Evolutionary conservation across 495 filamentous ascomycete species (phyloP).

Genomic region (Trichoderma gamsii): DNA sequence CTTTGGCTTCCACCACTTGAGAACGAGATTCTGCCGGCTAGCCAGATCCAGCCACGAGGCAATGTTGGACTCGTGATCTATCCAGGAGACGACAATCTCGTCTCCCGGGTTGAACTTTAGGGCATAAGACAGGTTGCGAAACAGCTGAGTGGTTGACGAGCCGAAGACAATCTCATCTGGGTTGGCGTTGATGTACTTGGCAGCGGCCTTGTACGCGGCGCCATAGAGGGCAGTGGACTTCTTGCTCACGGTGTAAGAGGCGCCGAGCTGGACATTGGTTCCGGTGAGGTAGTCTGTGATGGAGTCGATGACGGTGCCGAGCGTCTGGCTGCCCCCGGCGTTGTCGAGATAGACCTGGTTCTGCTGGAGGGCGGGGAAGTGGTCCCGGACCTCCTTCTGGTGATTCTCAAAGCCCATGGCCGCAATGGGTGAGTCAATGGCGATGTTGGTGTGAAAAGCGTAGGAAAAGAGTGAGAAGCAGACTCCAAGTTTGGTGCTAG

Average conservation of each 20-base stretch:
- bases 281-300: conserved; percentile 58
- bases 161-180: conserved; percentile 60
- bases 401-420: conserved; percentile 10
- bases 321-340: conserved; percentile 64
- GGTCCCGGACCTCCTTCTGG: conserved; percentile 39
- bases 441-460: neutral
- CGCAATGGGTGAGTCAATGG: neutral
- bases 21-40: conserved; percentile 41
- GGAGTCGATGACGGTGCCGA: conserved; percentile 57
- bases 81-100: conserved; percentile 58
- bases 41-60: conserved; percentile 61
- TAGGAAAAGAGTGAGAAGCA: neutral
- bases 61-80: conserved; percentile 66
- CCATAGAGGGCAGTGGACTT: conserved; percentile 49
- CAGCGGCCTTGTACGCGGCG: conserved; percentile 53
- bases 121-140: conserved; percentile 61
- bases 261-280: conserved; percentile 69
- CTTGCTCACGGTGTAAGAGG: conserved; percentile 51
- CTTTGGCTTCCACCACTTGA: conserved; percentile 62
- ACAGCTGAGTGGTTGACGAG: conserved; percentile 64
- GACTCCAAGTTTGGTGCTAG: neutral
- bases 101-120: conserved; percentile 52
- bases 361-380: conserved; percentile 60
- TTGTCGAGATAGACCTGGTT: conserved; percentile 69
- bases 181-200: conserved; percentile 60